Base-by-base conservation (phyloP, 371 early-diverging fungal species). In the Actinomortierella wolfii region DNA sequence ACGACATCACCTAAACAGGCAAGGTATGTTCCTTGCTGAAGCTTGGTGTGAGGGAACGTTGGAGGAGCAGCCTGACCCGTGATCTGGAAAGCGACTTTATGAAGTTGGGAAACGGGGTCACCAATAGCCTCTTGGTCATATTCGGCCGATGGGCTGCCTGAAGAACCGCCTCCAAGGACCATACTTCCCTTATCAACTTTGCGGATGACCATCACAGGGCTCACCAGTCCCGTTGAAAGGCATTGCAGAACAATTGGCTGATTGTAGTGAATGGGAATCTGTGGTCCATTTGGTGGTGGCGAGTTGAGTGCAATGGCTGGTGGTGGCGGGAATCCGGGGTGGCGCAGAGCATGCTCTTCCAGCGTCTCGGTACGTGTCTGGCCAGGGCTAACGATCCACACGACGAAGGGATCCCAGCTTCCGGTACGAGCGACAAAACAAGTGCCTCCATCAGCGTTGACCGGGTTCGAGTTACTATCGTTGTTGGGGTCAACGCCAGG, bases 61-160 rank as follows among this genome's bases (percentile, higher is more conserved):
- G 24, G 75, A 63, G 8, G 80, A n/a, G 79, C 76, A 45, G 81
- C 80, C 41, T 82, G 81, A 15, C 84, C 83, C 13, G 82, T 80
- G 44, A 93, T 84, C 76, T 95, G 90, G 67, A 96, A 92, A 1
- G 94, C 92, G 2, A 95, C 87, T 77, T 94, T 94, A 81, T 96
- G 95, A 25, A 96, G 79, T 71, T 94, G 95, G 13, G 92, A 92
- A 0, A 96, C 91, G 4, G 95, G 93, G 61, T 89, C 90, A 20
- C 89, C 90, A n/a, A 78, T 57, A 9, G 76, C 81, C 55, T 73
- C 73, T n/a, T 73, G 73, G 23, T 73, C 73, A 49, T 73, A 73
- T 45, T 73, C 73, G 39, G 67, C 73, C 7, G 67, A 64, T n/a
- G 59, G 45, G 44, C 59, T 79, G 51, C 64, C 78, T 17, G 54